These are phyloP conservation scores for Cyclotella baltica DNA, from an alignment of 108 stramenopile species.

Conservation along the genomic window DNA sequence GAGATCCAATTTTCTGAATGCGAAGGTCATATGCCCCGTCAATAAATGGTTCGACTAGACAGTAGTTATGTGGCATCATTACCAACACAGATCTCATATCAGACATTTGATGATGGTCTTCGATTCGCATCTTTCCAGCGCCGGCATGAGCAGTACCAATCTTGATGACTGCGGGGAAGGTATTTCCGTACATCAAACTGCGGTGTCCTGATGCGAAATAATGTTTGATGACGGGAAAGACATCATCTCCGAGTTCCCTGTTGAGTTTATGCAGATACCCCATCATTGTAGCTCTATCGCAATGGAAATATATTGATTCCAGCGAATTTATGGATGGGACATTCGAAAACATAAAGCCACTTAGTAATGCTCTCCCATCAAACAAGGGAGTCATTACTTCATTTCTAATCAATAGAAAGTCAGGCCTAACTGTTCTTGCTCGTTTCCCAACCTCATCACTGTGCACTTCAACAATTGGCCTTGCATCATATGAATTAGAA, in stretches of 20 bases:
- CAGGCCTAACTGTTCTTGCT: background rate
- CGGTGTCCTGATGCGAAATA: slow-evolving; percentile 2
- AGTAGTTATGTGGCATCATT: background rate
- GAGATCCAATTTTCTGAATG: background rate
- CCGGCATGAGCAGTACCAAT: background rate
- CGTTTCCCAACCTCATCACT: background rate
- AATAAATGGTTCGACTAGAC: slow-evolving; percentile 2
- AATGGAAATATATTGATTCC: background rate
- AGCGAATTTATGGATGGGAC: background rate
- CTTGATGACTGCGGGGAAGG: background rate
- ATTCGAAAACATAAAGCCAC: background rate
- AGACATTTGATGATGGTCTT: slow-evolving; percentile 2
- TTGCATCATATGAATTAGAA: background rate
- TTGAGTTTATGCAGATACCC: background rate
- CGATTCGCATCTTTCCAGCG: background rate
- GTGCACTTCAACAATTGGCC: background rate
- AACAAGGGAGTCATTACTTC: background rate
- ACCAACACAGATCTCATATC: background rate
- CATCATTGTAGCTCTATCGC: background rate
- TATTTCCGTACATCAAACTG: background rate
- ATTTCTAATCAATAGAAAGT: background rate
- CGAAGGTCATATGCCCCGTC: background rate
- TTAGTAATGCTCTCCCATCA: background rate
- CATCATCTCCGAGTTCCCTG: background rate
- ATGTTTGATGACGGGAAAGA: background rate